These are phyloP conservation scores for Acacia acuminata DNA, from an alignment of 306 rosid species.

Conservation along the genomic window DNA sequence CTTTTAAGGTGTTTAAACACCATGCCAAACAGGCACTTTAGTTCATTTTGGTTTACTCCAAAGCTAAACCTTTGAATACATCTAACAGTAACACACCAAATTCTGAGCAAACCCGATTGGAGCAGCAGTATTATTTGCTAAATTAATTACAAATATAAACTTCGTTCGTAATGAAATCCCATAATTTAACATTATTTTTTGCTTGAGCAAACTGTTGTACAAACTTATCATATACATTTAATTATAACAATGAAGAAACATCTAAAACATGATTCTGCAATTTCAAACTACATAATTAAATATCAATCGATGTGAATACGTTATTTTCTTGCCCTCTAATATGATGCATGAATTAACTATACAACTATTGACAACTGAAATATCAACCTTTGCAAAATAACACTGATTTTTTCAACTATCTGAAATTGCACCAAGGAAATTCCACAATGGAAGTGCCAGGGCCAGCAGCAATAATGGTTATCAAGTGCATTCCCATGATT, in stretches of 20 bases:
- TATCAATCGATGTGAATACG: background rate
- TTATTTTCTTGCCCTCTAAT: background rate
- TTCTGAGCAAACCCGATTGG: background rate
- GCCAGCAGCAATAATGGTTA: background rate
- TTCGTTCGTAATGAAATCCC: background rate
- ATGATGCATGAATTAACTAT: background rate
- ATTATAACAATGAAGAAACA: background rate
- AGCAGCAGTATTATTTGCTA: background rate
- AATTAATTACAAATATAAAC: background rate
- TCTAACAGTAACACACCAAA: background rate
- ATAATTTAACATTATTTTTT: background rate
- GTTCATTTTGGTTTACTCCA: background rate
- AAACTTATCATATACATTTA: background rate
- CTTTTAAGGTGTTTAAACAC: too few species aligned
- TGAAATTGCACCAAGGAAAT: background rate
- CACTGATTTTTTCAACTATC: background rate
- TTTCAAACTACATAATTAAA: background rate
- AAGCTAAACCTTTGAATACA: background rate
- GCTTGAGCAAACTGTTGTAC: background rate
- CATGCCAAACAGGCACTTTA: too few species aligned
- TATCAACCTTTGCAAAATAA: background rate
- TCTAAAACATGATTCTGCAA: background rate
- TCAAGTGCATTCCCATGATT: background rate
- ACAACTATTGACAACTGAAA: background rate
- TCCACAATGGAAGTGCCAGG: slow-evolving; percentile 11